Evolutionary conservation across 345 rosid genomes (phyloP).

Genomic region (Ceriops tagal): DNA sequence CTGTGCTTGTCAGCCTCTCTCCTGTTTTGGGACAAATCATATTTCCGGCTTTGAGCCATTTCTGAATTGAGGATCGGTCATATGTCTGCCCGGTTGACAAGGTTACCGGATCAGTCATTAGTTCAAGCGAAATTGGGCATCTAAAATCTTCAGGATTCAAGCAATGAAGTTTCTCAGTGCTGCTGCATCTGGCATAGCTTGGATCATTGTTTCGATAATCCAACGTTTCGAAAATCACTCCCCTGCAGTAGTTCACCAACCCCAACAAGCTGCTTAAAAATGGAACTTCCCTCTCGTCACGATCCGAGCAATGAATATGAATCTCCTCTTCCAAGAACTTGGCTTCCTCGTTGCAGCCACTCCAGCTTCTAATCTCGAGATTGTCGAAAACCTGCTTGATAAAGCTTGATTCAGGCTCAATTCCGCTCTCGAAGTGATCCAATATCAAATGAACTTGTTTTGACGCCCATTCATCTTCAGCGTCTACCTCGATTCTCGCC

Average conservation of each 20-base stretch:
- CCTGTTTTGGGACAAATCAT: constrained; percentile 76
- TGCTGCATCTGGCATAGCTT: constrained; percentile 22
- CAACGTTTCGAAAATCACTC: constrained; percentile 44
- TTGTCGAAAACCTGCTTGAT: constrained; percentile 46
- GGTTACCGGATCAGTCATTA: constrained; percentile 82
- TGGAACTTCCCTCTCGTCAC: constrained; percentile 41
- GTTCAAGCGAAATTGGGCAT: constrained; percentile 83
- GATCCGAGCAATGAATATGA: constrained; percentile 26
- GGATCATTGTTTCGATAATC: constrained; percentile 27
- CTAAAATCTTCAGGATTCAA: constrained; percentile 72
- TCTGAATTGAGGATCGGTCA: constrained; percentile 72
- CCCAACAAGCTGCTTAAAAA: constrained; percentile 58
- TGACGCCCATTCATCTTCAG: constrained; percentile 44
- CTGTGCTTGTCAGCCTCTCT: constrained; percentile 48
- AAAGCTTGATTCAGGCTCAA: constrained; percentile 39
- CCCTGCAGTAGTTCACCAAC: constrained; percentile 64
- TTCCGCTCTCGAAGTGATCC: constrained; percentile 48
- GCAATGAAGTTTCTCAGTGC: constrained; percentile 41
- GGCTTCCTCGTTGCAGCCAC: constrained; percentile 52
- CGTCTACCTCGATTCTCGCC: constrained; percentile 38
- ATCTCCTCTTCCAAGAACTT: constrained; percentile 59
- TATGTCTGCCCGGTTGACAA: constrained; percentile 82
- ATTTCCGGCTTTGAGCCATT: constrained; percentile 80
- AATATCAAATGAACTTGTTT: constrained; percentile 34
- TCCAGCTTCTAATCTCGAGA: constrained; percentile 59